These are phyloP conservation scores for Rhynchosporium agropyri DNA, from an alignment of 2,329 filamentous ascomycete species.

Conservation along the genomic window DNA sequence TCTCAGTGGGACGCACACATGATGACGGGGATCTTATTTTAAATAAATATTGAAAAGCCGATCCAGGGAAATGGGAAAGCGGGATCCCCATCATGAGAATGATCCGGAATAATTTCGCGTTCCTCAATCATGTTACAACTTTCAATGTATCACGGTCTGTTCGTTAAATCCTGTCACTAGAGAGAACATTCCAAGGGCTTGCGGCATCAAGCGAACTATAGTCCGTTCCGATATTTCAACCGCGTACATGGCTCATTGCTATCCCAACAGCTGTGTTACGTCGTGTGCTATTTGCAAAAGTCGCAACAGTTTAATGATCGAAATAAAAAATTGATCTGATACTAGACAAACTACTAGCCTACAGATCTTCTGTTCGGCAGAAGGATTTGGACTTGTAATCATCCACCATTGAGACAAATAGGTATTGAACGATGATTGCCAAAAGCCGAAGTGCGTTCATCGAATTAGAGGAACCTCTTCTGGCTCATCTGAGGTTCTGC, in stretches of 20 bases:
- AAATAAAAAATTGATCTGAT: too few species aligned
- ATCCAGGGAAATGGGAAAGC: neutral
- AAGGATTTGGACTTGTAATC: too few species aligned
- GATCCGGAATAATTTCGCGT: neutral
- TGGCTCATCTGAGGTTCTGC: too few species aligned
- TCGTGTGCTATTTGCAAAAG: neutral
- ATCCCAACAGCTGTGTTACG: neutral
- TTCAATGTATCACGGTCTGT: neutral
- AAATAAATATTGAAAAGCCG: neutral
- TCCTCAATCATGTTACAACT: neutral
- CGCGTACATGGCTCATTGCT: neutral
- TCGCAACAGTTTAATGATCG: too few species aligned
- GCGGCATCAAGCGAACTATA: constrained; percentile 8
- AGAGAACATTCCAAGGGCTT: neutral
- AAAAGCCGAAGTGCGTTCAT: too few species aligned
- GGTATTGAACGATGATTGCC: too few species aligned
- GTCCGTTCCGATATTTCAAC: neutral
- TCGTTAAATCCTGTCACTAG: neutral
- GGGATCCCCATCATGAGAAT: neutral
- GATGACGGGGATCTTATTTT: neutral
- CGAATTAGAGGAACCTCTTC: too few species aligned
- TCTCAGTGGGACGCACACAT: neutral
- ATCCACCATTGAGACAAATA: too few species aligned
- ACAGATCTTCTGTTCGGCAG: too few species aligned
- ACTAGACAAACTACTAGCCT: too few species aligned